phyloP scores from a whole-genome alignment of 306 rosid genomes.

The Sindora glabra region DNA sequence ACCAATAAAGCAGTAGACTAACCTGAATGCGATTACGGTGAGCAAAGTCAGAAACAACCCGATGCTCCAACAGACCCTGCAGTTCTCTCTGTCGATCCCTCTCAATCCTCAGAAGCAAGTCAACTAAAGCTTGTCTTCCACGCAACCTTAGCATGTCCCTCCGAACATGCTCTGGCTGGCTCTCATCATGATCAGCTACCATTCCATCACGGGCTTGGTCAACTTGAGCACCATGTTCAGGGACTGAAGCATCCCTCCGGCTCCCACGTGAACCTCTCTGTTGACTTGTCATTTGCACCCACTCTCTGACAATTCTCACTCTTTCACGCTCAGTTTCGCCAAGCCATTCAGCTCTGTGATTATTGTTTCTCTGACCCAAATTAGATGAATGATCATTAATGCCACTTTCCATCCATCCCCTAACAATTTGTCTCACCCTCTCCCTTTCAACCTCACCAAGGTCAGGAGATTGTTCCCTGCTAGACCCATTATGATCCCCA shows the following conservation, averaged over 20 bases:
- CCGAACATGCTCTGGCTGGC: slow-evolving; percentile 85
- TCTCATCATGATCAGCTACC: slow-evolving; percentile 63
- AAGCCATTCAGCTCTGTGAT: slow-evolving; percentile 90
- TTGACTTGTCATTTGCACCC: slow-evolving; percentile 99
- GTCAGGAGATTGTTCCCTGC: slow-evolving; percentile 99
- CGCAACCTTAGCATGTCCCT: slow-evolving; percentile 87
- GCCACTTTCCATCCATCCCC: slow-evolving; percentile 99
- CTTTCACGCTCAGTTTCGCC: slow-evolving; percentile 99
- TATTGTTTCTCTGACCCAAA: slow-evolving; percentile 62
- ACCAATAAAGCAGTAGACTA: slow-evolving; percentile 25
- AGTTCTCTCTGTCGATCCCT: slow-evolving; percentile 95
- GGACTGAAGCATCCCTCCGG: slow-evolving; percentile 61
- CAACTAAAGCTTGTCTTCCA: slow-evolving; percentile 93
- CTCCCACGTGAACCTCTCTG: slow-evolving; percentile 86
- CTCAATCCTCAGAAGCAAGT: slow-evolving; percentile 86
- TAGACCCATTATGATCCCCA: slow-evolving; percentile 53
- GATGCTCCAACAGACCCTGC: slow-evolving; percentile 87
- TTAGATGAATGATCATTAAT: slow-evolving; percentile 70
- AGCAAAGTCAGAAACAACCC: slow-evolving; percentile 98
- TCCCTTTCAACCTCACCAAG: slow-evolving; percentile 99
- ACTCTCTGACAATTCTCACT: slow-evolving; percentile 94
- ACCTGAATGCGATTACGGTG: slow-evolving; percentile 99
- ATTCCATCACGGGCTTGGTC: slow-evolving; percentile 39
- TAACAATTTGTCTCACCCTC: slow-evolving; percentile 91
- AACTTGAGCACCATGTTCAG: slow-evolving; percentile 42